Conservation (phyloP, 2,329 filamentous ascomycete species). For the Ophiostoma ulmi region DNA sequence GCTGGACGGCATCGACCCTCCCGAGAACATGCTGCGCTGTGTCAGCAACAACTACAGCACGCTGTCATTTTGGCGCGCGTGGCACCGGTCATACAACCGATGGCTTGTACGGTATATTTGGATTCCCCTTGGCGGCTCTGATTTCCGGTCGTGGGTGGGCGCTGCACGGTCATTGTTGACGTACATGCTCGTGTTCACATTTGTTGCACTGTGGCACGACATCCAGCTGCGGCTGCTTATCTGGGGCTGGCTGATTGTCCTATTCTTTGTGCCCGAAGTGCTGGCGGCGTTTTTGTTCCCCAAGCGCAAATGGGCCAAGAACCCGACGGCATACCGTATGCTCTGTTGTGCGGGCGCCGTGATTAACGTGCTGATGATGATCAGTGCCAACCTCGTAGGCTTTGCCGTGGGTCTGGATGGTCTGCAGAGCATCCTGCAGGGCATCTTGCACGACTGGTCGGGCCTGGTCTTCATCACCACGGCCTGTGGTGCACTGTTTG, state of each 20-base stretch:
- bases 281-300: constrained; percentile 69
- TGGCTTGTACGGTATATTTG: constrained; percentile 95
- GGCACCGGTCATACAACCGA: constrained; percentile 93
- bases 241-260: constrained; percentile 94
- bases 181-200: constrained; percentile 84
- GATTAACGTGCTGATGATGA: constrained; percentile 87
- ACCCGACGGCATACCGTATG: constrained; percentile 69
- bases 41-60: constrained; percentile 92
- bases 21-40: constrained; percentile 97
- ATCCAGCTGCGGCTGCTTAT: constrained; percentile 84
- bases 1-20: constrained; percentile 84
- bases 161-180: constrained; percentile 62
- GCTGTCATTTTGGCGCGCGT: constrained; percentile 87
- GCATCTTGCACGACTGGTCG: constrained; percentile 70
- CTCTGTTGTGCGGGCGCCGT: constrained; percentile 77
- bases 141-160: constrained; percentile 42
- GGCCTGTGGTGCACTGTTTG: constrained; percentile 71
- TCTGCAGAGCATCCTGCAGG: constrained; percentile 65
- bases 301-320: constrained; percentile 60
- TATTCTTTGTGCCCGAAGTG: constrained; percentile 90
- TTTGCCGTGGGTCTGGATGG: constrained; percentile 92
- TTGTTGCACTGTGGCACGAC: constrained; percentile 97
- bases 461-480: constrained; percentile 64
- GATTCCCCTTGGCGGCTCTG: constrained; percentile 75
- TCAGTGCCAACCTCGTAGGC: constrained; percentile 87